These are phyloP conservation scores for Yamadazyma spencermartinsiae DNA, from an alignment of 1,139 yeast genomes.

Conservation along the genomic window DNA sequence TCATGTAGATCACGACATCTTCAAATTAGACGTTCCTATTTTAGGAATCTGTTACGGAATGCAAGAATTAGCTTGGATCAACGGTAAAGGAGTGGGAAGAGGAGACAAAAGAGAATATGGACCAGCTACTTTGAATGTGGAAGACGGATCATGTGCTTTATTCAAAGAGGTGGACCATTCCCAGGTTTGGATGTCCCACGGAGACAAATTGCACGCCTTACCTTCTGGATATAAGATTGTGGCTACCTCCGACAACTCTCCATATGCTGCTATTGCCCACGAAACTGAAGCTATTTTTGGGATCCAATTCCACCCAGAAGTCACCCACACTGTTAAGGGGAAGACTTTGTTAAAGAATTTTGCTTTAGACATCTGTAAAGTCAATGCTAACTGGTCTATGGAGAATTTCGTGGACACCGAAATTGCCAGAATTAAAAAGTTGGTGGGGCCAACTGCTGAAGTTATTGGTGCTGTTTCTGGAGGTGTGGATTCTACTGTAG, in stretches of 20 bases:
- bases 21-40: constrained; percentile 88
- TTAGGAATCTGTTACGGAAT: constrained; percentile 98
- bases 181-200: constrained; percentile 99
- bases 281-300: constrained; percentile 77
- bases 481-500: constrained; percentile 99
- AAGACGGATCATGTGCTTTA: constrained; percentile 65
- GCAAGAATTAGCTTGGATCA: constrained; percentile 99
- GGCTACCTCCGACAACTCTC: constrained; percentile 92
- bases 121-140: constrained; percentile 84
- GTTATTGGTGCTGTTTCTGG: constrained; percentile 99
- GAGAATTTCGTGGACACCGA: constrained; percentile 96
- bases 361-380: constrained; percentile 87
- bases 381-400: constrained; percentile 94
- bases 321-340: constrained; percentile 93
- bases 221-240: constrained; percentile 89
- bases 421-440: constrained; percentile 82
- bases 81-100: constrained; percentile 92
- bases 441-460: constrained; percentile 97
- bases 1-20: constrained; percentile 93
- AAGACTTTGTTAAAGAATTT: constrained; percentile 83
- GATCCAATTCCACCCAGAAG: constrained; percentile 99
- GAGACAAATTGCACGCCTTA: constrained; percentile 88
- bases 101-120: constrained; percentile 99
- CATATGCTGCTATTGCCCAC: constrained; percentile 90
- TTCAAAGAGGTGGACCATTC: constrained; percentile 90